phyloP scores from a whole-genome alignment of 2,329 filamentous ascomycete species.

The Pestalotiopsis sp. region DNA sequence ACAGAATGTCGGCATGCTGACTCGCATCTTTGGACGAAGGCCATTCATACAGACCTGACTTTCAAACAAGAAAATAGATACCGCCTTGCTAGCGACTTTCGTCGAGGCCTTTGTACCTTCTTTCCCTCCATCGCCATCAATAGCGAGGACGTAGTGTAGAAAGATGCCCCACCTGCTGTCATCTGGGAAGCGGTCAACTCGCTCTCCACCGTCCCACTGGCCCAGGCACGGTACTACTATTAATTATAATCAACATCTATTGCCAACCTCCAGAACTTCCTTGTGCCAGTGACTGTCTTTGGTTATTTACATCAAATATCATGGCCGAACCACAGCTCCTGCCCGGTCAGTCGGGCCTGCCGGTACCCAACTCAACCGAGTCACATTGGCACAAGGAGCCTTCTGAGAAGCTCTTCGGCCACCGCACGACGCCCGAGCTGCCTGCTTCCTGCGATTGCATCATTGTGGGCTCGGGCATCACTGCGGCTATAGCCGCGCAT shows the following conservation, averaged over 20 bases:
- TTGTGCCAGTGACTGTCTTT: neutral
- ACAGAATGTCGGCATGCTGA: too few species aligned
- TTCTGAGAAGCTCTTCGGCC: slow-evolving; percentile 64
- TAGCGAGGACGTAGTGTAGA: neutral
- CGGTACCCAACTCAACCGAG: slow-evolving; percentile 59
- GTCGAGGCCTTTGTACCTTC: neutral
- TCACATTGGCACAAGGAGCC: slow-evolving; percentile 78
- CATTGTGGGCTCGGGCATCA: slow-evolving; percentile 76
- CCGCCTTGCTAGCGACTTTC: neutral
- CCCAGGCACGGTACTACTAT: neutral
- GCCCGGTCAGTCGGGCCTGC: slow-evolving; percentile 53
- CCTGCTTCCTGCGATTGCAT: slow-evolving; percentile 68
- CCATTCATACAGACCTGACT: too few species aligned
- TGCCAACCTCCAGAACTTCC: neutral
- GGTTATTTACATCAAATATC: neutral
- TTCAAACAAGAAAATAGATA: too few species aligned
- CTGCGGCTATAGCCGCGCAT: slow-evolving; percentile 71
- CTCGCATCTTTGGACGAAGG: too few species aligned
- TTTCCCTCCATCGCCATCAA: neutral
- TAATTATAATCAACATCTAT: neutral
- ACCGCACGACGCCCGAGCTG: slow-evolving; percentile 66
- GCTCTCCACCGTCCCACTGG: neutral
- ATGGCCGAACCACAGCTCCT: slow-evolving; percentile 17
- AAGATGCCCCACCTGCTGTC: slow-evolving; percentile 2
- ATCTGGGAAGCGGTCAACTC: slow-evolving; percentile 5